These are phyloP conservation scores for Allantophomopsis cytisporea DNA, from an alignment of 2,329 filamentous ascomycete genomes.

Conservation along the genomic window DNA sequence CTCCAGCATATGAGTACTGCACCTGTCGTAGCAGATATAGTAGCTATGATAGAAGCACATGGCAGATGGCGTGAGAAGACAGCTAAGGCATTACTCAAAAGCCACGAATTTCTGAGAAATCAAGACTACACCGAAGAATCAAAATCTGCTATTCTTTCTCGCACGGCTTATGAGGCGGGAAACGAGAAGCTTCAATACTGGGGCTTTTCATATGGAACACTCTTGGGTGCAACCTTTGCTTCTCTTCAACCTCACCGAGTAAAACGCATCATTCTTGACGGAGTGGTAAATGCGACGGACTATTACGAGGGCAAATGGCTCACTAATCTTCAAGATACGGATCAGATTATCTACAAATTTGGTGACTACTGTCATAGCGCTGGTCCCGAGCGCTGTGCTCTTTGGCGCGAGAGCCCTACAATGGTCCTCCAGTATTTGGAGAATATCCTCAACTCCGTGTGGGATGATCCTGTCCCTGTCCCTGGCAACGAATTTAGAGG, in stretches of 20 bases:
- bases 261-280: constrained; percentile 21
- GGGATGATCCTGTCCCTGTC: constrained; percentile 3
- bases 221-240: constrained; percentile 26
- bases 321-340: constrained; percentile 21
- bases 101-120: background rate
- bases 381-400: constrained; percentile 16
- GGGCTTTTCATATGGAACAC: constrained; percentile 32
- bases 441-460: constrained; percentile 1
- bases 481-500: constrained; percentile 1
- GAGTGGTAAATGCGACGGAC: constrained; percentile 9
- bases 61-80: background rate
- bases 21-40: background rate
- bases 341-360: constrained; percentile 12
- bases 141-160: background rate
- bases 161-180: constrained; percentile 6
- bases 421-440: constrained; percentile 2
- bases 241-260: constrained; percentile 25
- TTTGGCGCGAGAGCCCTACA: constrained; percentile 6
- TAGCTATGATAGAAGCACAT: background rate
- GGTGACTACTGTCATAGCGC: constrained; percentile 12
- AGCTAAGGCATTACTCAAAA: background rate
- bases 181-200: constrained; percentile 27
- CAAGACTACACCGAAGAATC: background rate
- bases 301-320: constrained; percentile 19
- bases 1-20: background rate